Conservation (phyloP, 2,329 filamentous ascomycete species). For the Pestalotiopsis fici region DNA sequence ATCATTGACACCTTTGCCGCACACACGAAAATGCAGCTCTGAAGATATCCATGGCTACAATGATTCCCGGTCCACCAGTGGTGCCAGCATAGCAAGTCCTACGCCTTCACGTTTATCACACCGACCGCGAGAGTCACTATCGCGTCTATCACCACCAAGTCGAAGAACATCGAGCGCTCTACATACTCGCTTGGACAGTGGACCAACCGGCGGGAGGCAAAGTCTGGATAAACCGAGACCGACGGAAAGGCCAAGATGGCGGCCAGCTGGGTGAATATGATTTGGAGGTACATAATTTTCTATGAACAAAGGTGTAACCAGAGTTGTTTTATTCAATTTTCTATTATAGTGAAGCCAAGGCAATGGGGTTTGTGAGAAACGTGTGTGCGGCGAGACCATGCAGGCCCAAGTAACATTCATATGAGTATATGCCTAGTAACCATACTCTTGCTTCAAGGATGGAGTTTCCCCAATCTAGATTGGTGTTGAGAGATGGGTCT, state of each 20-base stretch:
- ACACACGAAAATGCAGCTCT: not conserved
- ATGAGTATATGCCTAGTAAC: too few species aligned
- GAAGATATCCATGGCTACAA: not conserved
- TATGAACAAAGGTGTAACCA: too few species aligned
- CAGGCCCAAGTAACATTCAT: too few species aligned
- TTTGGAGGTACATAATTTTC: too few species aligned
- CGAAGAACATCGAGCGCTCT: not conserved
- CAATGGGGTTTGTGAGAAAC: too few species aligned
- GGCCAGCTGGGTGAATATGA: not conserved
- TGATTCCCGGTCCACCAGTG: not conserved
- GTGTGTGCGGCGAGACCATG: too few species aligned
- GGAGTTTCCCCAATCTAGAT: too few species aligned
- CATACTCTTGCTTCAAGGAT: too few species aligned
- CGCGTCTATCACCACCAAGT: not conserved
- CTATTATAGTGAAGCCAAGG: too few species aligned
- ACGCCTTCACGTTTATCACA: not conserved
- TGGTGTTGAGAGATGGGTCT: too few species aligned
- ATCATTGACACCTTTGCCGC: not conserved
- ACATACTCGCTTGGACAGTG: not conserved
- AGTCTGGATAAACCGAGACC: not conserved
- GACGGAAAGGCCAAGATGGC: not conserved
- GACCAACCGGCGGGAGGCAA: too few species aligned
- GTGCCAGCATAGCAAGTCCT: not conserved
- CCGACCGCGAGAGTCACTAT: not conserved
- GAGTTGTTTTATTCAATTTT: too few species aligned